Conservation (phyloP, 257 asterid species). For the Lantana camara region DNA sequence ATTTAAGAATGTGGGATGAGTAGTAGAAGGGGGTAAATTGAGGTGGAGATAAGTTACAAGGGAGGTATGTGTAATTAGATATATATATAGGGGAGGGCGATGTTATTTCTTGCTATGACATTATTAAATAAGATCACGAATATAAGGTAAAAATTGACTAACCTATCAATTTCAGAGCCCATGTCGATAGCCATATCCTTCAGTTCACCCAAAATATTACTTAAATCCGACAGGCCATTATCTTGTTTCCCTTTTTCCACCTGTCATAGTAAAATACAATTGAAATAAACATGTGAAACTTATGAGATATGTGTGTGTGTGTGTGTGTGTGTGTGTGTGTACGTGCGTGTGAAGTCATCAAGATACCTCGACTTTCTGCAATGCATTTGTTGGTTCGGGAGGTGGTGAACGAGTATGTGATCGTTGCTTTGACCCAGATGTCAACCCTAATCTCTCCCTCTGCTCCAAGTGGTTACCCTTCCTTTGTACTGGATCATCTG, state of each 20-base stretch:
- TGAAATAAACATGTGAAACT: constrained; percentile 8
- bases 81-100: too few relatives aligned
- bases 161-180: constrained; percentile 85
- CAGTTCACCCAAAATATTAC: constrained; percentile 69
- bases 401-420: constrained; percentile 41
- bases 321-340: background rate
- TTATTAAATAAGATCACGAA: background rate
- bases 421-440: constrained; percentile 58
- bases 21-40: too few relatives aligned
- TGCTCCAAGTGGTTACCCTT: constrained; percentile 87
- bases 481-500: constrained; percentile 73
- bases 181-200: constrained; percentile 82
- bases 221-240: constrained; percentile 62
- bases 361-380: constrained; percentile 92
- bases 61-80: too few relatives aligned
- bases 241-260: constrained; percentile 75
- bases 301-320: constrained; percentile 4
- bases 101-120: too few relatives aligned
- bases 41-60: too few relatives aligned
- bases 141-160: constrained; percentile 20
- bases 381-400: constrained; percentile 68
- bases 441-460: constrained; percentile 82
- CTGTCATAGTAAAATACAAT: constrained; percentile 36
- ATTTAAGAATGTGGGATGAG: too few relatives aligned
- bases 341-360: background rate